Conservation (phyloP, 2,329 filamentous ascomycete genomes). For the Apiospora malaysiana region DNA sequence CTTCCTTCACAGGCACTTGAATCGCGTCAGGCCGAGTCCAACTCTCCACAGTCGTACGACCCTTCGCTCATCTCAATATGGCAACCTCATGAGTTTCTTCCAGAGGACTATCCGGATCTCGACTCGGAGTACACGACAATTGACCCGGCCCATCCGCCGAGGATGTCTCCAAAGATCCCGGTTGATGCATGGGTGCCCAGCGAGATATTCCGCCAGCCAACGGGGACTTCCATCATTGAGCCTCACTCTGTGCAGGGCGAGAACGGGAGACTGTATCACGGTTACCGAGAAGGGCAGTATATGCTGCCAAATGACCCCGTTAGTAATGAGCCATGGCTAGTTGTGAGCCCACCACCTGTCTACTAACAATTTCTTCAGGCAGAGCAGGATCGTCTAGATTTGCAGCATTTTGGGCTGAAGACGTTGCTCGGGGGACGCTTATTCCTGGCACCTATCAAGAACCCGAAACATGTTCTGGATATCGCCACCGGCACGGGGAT, state of each 20-base stretch:
- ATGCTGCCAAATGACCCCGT: constrained; percentile 26
- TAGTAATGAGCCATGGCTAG: constrained; percentile 3
- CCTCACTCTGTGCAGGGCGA: not conserved
- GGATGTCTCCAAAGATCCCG: not conserved
- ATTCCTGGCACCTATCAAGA: not conserved
- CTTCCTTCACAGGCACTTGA: not conserved
- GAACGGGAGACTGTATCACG: not conserved
- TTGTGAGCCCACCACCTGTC: not conserved
- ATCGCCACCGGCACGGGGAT: constrained; percentile 18
- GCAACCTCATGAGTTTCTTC: not conserved
- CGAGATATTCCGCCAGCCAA: not conserved
- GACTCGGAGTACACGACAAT: not conserved
- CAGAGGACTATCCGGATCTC: not conserved
- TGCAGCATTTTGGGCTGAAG: constrained; percentile 18
- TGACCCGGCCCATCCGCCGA: not conserved
- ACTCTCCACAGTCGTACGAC: not conserved
- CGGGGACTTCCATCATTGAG: not conserved
- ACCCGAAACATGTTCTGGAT: constrained; percentile 20
- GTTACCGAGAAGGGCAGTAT: constrained; percentile 10
- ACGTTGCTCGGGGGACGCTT: not conserved
- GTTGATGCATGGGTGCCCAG: not conserved
- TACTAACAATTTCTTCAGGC: not conserved
- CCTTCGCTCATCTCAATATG: not conserved
- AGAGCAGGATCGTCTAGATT: constrained; percentile 24
- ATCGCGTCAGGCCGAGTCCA: not conserved